A percentile compares a stretch with the other conserved stretches of the same genome.
Conservation (phyloP, 305 asterid species). For the Solanum hybrid region DNA sequence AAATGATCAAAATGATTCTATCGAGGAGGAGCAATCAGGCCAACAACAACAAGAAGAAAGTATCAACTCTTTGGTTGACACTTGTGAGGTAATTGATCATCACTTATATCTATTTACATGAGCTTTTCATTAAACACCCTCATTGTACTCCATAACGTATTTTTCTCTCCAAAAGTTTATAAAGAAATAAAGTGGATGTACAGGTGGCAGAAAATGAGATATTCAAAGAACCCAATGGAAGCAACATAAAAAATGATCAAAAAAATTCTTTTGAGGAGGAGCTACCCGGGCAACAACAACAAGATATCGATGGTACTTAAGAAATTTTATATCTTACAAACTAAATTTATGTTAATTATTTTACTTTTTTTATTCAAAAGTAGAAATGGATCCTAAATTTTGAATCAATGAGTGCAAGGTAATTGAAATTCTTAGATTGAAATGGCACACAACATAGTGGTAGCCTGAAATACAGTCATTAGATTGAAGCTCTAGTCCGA, state of each 20-base stretch:
- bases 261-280: background rate
- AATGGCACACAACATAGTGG: background rate
- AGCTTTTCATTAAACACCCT: background rate
- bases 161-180: background rate
- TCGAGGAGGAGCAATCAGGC: background rate
- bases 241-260: background rate
- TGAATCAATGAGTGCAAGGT: background rate
- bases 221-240: background rate
- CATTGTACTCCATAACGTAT: background rate
- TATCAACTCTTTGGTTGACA: background rate
- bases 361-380: background rate
- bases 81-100: background rate
- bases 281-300: background rate
- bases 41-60: background rate
- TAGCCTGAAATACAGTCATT: background rate
- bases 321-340: background rate
- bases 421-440: background rate
- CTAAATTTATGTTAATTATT: background rate
- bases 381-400: background rate
- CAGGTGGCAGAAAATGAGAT: background rate
- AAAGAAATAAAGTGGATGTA: background rate
- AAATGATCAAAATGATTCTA: background rate
- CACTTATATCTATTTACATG: background rate
- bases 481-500: background rate
- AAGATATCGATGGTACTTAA: background rate